Base-by-base conservation (phyloP, 306 rosid species). In the Lathyrus oleraceus region DNA sequence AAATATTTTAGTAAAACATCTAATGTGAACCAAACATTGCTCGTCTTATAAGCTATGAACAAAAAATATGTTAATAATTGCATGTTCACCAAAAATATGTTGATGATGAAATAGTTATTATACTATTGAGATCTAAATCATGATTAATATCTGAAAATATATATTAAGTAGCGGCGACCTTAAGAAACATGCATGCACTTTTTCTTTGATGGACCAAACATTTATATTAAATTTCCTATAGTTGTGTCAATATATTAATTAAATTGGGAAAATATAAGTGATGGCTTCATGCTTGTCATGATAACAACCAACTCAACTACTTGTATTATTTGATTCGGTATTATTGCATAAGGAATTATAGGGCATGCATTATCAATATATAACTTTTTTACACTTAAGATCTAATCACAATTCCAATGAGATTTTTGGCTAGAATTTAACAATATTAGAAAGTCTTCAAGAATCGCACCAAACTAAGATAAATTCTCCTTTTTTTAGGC, bases 281-380 rank as follows among this genome's bases (percentile, higher is more conserved):
- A 54, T 56, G 27, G 47, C 62, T 70, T 54, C 81, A 56, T 70
- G 73, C 73, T 78, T 71, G 69, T 38, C 73, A 78, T 71, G 58
- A 78, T 71, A 65, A 71, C 78, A 10, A 57, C 78, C 73, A 64
- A 7, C 19, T 49, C 16, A 40, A 49, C 43, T 6, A 12, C n/a
- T 32, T 32, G 17, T 28, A 61, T 61, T 56, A 44, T 45, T 56
- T 66, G 30, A 61, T 61, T 62, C 12, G 35, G 17, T 62, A 20
- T 10, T 8, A 59, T 61, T 36, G n/a, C 66, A 61, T 36, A 21
- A 20, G 10, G 9, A 17, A 42, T 42, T 42, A 35, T 35, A 35
- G 39, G 10, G 39, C 39, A 35, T 35, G 39, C 39, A 35, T 7
- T 35, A 35, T 35, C 10, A 35, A 7, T 35, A 35, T 35, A 35